Conservation (phyloP, 2,329 filamentous ascomycete species). For the Tolypocladium pustulatum region DNA sequence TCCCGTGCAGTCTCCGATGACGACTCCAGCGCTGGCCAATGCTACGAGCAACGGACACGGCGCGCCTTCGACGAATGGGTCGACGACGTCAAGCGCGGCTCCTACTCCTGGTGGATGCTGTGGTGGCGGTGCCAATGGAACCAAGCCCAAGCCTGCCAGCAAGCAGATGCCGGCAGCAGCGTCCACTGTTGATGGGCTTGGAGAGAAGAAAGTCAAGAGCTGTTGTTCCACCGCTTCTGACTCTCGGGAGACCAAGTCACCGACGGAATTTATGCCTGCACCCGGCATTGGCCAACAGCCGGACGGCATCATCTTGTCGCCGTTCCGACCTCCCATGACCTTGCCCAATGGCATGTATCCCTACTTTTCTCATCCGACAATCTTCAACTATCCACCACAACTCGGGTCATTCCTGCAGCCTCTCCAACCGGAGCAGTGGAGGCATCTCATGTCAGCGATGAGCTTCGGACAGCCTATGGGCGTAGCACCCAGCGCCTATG, state of each 20-base stretch:
- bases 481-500: constrained; percentile 12
- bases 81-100: neutral
- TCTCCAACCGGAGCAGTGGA: constrained; percentile 43
- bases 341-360: constrained; percentile 28
- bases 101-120: constrained; percentile 10
- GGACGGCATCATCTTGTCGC: constrained; percentile 21
- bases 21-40: constrained; percentile 8
- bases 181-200: constrained; percentile 7
- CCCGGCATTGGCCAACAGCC: constrained; percentile 9
- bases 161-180: constrained; percentile 6
- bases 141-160: neutral
- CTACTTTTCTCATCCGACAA: constrained; percentile 31
- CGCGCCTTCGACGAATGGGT: constrained; percentile 9
- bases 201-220: constrained; percentile 12
- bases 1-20: constrained; percentile 14
- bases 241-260: constrained; percentile 11
- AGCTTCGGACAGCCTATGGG: constrained; percentile 23
- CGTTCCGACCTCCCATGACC: constrained; percentile 23
- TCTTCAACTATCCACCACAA: constrained; percentile 42
- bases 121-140: constrained; percentile 8
- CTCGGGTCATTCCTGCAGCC: constrained; percentile 46
- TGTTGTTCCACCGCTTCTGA: constrained; percentile 18
- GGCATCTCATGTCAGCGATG: constrained; percentile 32
- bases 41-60: constrained; percentile 10
- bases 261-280: constrained; percentile 9